Evolutionary conservation across 2,329 filamentous ascomycete genomes (phyloP), one percentile per base, ranked within the genome.

Genomic region (Didymosphaeria variabile): DNA sequence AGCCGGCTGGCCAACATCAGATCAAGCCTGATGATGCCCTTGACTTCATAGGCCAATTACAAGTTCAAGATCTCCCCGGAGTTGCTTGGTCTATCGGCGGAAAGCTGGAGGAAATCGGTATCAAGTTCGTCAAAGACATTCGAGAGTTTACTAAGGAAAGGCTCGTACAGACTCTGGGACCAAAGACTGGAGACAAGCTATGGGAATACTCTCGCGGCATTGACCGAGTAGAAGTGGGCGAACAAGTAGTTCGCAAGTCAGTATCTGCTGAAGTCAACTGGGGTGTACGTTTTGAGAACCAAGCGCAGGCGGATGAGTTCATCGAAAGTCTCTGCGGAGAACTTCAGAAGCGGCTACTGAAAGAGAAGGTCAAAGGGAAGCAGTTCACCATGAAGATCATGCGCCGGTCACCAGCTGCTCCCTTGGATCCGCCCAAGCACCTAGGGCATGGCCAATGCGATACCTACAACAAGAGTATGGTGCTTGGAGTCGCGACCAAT

Each of bases 241-340:
- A 94, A 59, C 91, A 96, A 72, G 87, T 90, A 0, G 83, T 92
- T 17, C 89, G 95, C 57, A 99, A 98, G 74, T 98, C 94, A 0
- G 93, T 99, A 0, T 98, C 95, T 1, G 94, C 94, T 0, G 95
- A 99, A 76, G 93, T 99, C 64, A 99, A 95, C 71, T 99, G 95
- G 95, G 95, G 96, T 2, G 97, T 99, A 58, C 89, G 95, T 6
- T 99, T 99, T 74, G 88, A 95, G 67, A 96, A 86, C 62, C 93
- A 97, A 72, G 85, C 87, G n/a, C 94, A 99, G 78, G 94, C 93
- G 0, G 94, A 98, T 61, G 92, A 96, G 66, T 99, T 99, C 75
- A 86, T 98, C 32, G 83, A 88, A 63, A 95, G 92, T 66, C 82
- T 99, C 0, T 95, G 92, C 72, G 90, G 90, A 58, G 95, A 99